Percentiles rank a stretch among this genome's conserved stretches.
These are phyloP conservation scores for Auricularia cornea DNA, from an alignment of 768 basidiomycete genomes.

Conservation along the genomic window DNA sequence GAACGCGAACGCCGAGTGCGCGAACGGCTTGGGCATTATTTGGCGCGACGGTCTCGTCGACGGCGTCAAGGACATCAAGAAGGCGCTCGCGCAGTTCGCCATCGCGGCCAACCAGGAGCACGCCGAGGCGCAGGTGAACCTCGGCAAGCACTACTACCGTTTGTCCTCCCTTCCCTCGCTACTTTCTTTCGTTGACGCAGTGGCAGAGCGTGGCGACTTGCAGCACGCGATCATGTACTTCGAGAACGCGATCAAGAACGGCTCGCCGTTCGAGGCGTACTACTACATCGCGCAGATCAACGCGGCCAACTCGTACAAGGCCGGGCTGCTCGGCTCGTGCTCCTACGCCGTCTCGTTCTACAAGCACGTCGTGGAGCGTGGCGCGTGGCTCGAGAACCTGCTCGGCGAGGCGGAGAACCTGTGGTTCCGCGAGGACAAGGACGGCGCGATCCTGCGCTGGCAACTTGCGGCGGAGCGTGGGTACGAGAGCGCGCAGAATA, in stretches of 20 bases:
- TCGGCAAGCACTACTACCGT: constrained; percentile 76
- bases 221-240: constrained; percentile 62
- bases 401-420: constrained; percentile 69
- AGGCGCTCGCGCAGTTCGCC: constrained; percentile 59
- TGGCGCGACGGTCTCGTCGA: constrained; percentile 80
- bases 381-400: constrained; percentile 70
- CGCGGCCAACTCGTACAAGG: constrained; percentile 34
- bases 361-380: constrained; percentile 87
- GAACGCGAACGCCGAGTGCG: constrained; percentile 77
- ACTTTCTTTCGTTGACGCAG: background rate
- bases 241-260: constrained; percentile 75
- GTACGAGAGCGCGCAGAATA: constrained; percentile 88
- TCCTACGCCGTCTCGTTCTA: constrained; percentile 87
- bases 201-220: constrained; percentile 60
- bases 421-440: constrained; percentile 67
- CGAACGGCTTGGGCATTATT: constrained; percentile 87
- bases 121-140: constrained; percentile 85
- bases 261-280: constrained; percentile 91
- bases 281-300: constrained; percentile 88
- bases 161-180: constrained; percentile 13
- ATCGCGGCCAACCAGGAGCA: constrained; percentile 81
- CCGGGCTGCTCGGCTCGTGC: constrained; percentile 50
- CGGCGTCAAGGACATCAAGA: constrained; percentile 53
- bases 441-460: constrained; percentile 86
- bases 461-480: constrained; percentile 93